Base-by-base conservation (phyloP, 768 basidiomycete genomes). In the Imleria badia region DNA sequence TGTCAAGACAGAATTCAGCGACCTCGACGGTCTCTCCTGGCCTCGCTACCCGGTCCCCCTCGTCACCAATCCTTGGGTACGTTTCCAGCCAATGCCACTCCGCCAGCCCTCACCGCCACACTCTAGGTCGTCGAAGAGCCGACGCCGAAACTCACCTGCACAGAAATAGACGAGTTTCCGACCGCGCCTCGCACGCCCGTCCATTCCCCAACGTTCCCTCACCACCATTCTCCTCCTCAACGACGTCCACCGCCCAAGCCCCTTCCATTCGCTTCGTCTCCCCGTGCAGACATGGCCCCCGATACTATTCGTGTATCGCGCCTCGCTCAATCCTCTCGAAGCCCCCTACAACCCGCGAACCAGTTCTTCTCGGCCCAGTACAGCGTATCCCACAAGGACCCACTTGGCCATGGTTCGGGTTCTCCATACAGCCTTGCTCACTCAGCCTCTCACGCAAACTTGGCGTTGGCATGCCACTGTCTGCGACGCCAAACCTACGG, bases 1-100 rank as follows among this genome's bases (percentile, higher is more conserved):
- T 6, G 83, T 85, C 33, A 85, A 85, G 56, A 78, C 78, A 9
- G 83, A 85, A 58, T 85, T 84, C 61, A 73, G 75, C 51, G 84
- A 85, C 65, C 75, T 85, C 15, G 84, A 85, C 51, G 84, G 84
- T 1, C 67, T 82, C 34, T 74, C 76, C 35, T 82, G 82, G 83
- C 66, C 76, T 17, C 71, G 70, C 42, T 67, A 71, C 29, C 70
- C 72, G 5, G 70, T 73, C 9, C 68, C 67, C 5, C 55, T 61
- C 44, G 66, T 60, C 20, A 70, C 56, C 20, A 64, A 62, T 36
- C 54, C 66, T 7, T 63, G 62, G 62, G 70, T 71, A 44, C 6
- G 66, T 61, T 20, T 34, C 20, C n/a, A 15, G 5, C 22, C 23
- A 5, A 26, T 35, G 47, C 51, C 45, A 33, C 64, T 3, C 36